Conservation (phyloP, 768 basidiomycete genomes). For the Sarcodon sp. region DNA sequence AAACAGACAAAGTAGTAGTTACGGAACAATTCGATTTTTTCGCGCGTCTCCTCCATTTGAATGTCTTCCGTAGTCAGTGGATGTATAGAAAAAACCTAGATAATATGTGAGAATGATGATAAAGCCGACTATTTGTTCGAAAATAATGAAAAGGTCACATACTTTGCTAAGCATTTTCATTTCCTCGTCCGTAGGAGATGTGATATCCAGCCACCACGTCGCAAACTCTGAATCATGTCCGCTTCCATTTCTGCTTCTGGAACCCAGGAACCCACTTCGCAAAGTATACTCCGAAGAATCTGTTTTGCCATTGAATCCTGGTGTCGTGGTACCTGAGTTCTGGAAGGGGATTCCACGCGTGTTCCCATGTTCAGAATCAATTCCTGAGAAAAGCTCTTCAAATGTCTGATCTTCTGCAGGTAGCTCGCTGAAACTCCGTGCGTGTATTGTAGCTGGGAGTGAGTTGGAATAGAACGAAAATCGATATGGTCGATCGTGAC, state of each 20-base stretch:
- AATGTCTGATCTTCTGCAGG: conserved; percentile 92
- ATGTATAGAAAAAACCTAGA: conserved; percentile 90
- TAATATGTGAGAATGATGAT: neutral
- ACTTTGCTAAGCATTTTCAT: conserved; percentile 97
- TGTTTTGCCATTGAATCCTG: neutral
- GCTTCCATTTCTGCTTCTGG: conserved; percentile 10
- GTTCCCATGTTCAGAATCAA: conserved; percentile 9
- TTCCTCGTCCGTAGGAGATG: conserved; percentile 92
- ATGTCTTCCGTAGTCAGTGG: conserved; percentile 99
- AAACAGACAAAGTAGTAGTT: conserved; percentile 99
- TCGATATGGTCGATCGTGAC: conserved; percentile 83
- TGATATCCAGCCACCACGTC: conserved; percentile 98
- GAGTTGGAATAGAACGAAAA: conserved; percentile 98
- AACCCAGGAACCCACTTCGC: conserved; percentile 3
- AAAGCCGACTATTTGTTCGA: neutral
- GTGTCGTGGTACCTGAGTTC: conserved; percentile 6
- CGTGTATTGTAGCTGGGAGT: conserved; percentile 87
- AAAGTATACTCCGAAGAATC: neutral
- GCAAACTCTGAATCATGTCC: conserved; percentile 36
- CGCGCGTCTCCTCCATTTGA: conserved; percentile 97
- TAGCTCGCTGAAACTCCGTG: conserved; percentile 82
- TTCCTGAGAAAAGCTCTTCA: conserved; percentile 72
- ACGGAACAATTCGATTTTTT: conserved; percentile 98
- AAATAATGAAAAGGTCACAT: conserved; percentile 6
- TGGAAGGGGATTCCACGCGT: conserved; percentile 1